phyloP scores from a whole-genome alignment of 2,329 filamentous ascomycete genomes.

The Nothophoma quercina region DNA sequence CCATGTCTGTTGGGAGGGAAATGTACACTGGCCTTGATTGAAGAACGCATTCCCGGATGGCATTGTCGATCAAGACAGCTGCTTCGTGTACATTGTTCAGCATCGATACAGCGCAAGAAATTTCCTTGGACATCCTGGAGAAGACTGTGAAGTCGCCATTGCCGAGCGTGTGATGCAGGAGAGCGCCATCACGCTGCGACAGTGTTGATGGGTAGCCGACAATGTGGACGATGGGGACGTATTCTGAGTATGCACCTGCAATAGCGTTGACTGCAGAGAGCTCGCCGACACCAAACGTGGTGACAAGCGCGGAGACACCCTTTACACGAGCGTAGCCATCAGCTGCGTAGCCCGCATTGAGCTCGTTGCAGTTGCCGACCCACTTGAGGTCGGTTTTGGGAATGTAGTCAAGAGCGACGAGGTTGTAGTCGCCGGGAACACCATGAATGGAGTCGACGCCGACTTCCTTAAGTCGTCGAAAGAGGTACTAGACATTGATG shows the following conservation, averaged over 20 bases:
- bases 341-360: conserved; percentile 62
- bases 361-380: conserved; percentile 69
- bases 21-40: conserved; percentile 83
- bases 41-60: conserved; percentile 76
- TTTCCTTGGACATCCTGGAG: conserved; percentile 74
- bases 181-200: conserved; percentile 51
- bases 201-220: conserved; percentile 55
- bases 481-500: conserved; percentile 42
- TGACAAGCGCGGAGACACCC: conserved; percentile 56
- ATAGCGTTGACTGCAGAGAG: conserved; percentile 57
- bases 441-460: conserved; percentile 57
- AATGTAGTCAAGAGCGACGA: conserved; percentile 64
- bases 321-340: conserved; percentile 58
- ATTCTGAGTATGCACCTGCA: conserved; percentile 58
- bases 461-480: conserved; percentile 53
- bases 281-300: conserved; percentile 59
- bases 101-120: conserved; percentile 75
- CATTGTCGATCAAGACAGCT: conserved; percentile 78
- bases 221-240: conserved; percentile 57
- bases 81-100: conserved; percentile 75
- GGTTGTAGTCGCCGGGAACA: conserved; percentile 55
- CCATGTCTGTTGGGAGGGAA: conserved; percentile 82
- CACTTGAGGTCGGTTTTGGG: conserved; percentile 62
- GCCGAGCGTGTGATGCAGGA: conserved; percentile 58
- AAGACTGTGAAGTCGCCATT: conserved; percentile 82